These are phyloP conservation scores for Sugiyamaella pinicola DNA, from an alignment of 1,139 yeast genomes.

Conservation along the genomic window DNA sequence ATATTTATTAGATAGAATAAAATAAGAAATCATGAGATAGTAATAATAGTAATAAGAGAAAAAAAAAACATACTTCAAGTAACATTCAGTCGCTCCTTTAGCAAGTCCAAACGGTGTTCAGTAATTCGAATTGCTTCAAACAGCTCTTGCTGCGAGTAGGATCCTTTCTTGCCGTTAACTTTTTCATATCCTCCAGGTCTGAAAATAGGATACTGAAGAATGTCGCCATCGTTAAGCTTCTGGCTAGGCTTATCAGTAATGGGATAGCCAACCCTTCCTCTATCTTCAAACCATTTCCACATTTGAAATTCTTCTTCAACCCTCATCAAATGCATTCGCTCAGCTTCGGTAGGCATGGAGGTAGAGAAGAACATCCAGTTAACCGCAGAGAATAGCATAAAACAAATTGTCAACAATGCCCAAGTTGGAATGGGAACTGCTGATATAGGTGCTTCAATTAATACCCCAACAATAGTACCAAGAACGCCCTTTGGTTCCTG, in stretches of 20 bases:
- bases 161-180: constrained; percentile 20
- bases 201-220: constrained; percentile 17
- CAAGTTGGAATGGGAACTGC: constrained; percentile 30
- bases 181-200: constrained; percentile 5
- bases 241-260: background rate
- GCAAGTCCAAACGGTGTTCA: constrained; percentile 51
- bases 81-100: constrained; percentile 37
- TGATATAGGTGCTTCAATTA: constrained; percentile 24
- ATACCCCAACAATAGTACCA: constrained; percentile 6
- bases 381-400: constrained; percentile 26
- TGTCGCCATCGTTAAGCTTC: constrained; percentile 9
- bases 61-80: background rate
- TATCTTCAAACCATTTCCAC: constrained; percentile 81
- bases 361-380: constrained; percentile 15
- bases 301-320: constrained; percentile 62
- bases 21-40: no score
- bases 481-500: constrained; percentile 10
- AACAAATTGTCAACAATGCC: constrained; percentile 22
- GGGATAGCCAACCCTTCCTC: constrained; percentile 37
- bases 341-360: constrained; percentile 18
- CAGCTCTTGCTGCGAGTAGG: constrained; percentile 52
- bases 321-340: constrained; percentile 31
- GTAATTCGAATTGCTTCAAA: constrained; percentile 58
- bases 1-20: background rate
- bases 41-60: constrained; percentile 9